Conservation (phyloP, 768 basidiomycete species). For the Rhodosporidiobolus odoratus region DNA sequence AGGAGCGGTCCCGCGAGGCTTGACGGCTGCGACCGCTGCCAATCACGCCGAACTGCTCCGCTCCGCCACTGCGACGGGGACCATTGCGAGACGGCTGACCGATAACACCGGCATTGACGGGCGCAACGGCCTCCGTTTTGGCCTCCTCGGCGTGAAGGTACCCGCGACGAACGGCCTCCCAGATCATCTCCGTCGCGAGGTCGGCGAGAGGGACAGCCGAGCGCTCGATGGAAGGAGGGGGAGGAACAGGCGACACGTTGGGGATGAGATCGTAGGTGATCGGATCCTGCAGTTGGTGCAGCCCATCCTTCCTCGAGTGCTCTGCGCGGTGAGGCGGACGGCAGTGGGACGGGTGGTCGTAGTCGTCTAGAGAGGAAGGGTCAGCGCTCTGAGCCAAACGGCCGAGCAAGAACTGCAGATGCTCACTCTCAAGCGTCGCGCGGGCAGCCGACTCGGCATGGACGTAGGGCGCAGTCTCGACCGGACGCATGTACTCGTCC, state of each 20-base stretch:
- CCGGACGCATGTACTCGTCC: conserved; percentile 23
- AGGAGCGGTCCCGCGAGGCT: conserved; percentile 24
- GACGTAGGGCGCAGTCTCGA: conserved; percentile 1
- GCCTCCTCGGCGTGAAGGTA: conserved; percentile 21
- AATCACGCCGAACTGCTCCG: conserved; percentile 35
- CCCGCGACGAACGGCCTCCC: conserved; percentile 33
- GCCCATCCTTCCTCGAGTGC: too few species aligned
- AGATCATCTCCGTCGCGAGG: conserved; percentile 40
- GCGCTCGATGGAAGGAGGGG: conserved; percentile 38
- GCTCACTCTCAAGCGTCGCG: conserved; percentile 32
- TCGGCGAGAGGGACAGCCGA: conserved; percentile 40
- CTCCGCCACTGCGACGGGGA: conserved; percentile 19
- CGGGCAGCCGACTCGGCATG: conserved; percentile 27
- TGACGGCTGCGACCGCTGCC: conserved; percentile 27
- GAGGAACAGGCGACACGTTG: conserved; percentile 37
- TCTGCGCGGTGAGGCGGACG: conserved; percentile 11
- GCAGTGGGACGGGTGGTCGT: conserved; percentile 24
- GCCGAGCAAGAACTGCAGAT: conserved; percentile 26
- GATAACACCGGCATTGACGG: conserved; percentile 6
- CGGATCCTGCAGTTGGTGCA: background rate
- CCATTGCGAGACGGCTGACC: conserved; percentile 14
- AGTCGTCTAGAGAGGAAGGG: conserved; percentile 9
- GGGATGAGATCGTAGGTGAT: conserved; percentile 37
- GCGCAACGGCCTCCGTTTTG: background rate
- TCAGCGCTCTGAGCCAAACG: conserved; percentile 29